Percentiles rank a stretch among this genome's conserved stretches.
phyloP scores from a whole-genome alignment of 805 yeast genomes.

The Grigorovia humatica region DNA sequence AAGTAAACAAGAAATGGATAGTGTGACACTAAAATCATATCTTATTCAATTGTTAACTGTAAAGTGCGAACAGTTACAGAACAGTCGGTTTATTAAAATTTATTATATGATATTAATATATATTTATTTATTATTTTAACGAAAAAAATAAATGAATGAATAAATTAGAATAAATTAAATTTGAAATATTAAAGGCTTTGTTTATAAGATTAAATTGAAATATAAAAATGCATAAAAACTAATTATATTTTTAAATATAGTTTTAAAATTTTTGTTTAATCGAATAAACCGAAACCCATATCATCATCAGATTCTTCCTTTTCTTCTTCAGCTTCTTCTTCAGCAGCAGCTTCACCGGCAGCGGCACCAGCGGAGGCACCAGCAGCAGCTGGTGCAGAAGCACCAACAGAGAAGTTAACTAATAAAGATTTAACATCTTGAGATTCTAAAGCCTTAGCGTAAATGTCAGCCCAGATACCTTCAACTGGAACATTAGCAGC shows the following conservation, averaged over 20 bases:
- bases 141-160: no score
- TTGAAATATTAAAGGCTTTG: neutral
- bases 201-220: neutral
- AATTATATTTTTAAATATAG: neutral
- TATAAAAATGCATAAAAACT: neutral
- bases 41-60: no score
- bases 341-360: constrained; percentile 48
- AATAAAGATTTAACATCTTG: constrained; percentile 63
- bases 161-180: no score
- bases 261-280: constrained; percentile 40
- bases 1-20: no score
- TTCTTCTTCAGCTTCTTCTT: constrained; percentile 45
- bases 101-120: no score
- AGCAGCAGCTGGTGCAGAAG: constrained; percentile 33
- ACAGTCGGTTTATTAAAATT: no score
- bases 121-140: no score
- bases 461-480: constrained; percentile 71
- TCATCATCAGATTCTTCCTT: constrained; percentile 69
- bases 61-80: no score
- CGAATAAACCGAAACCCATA: constrained; percentile 90
- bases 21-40: no score
- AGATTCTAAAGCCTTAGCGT: constrained; percentile 70
- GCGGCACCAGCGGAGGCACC: constrained; percentile 38
- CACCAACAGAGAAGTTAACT: constrained; percentile 31
- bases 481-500: constrained; percentile 64